Evolutionary conservation across 306 rosid genomes (phyloP), one percentile per base, ranked within the genome.

Genomic region (Urtica urens): DNA sequence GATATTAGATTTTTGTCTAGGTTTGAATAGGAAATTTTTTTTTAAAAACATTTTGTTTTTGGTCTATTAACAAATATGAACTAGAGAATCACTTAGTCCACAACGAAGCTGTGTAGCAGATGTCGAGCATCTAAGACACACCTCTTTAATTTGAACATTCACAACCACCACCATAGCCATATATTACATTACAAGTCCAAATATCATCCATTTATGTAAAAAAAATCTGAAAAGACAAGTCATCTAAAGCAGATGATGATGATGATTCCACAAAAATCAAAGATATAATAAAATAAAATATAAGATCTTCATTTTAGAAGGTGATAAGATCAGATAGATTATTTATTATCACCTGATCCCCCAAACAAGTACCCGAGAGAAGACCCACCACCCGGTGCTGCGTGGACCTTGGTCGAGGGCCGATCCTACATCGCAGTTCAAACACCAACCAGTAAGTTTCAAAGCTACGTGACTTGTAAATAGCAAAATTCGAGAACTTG

Each of bases 351-450:
- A 17, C 68, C 82, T 1, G 80, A 78, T 41, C 78, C 63, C 40
- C 88, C 97, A 60, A 90, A 90, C 67, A 90, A 94, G 60, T 90
- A 90, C 56, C 78, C 94, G 68, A 90, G 66, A 43, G 97, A 90
- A 42, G 97, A 90, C 48, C 95, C 95, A 28, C 97, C 97, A 21
- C 97, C 95, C 6, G 97, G 97, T 40, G 95, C 95, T 61, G 97
- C 59, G 39, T 90, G 97, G 45, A 90, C 95, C 75, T 90, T 90
- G 68, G 97, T 84, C 26, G 97, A 81, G 52, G 97, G 97, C 39
- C 97, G 97, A 70, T 90, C 97, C 97, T 90, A 77, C 68, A 60
- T 22, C 51, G 57, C 26, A 17, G 54, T 37, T 53, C 0, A 30
- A 35, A 37, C 3, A 15, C 21, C 10, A 13, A 26, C 19, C 4